Conservation (phyloP, 768 basidiomycete species). For the Rhodosporidiobolus odoratus region DNA sequence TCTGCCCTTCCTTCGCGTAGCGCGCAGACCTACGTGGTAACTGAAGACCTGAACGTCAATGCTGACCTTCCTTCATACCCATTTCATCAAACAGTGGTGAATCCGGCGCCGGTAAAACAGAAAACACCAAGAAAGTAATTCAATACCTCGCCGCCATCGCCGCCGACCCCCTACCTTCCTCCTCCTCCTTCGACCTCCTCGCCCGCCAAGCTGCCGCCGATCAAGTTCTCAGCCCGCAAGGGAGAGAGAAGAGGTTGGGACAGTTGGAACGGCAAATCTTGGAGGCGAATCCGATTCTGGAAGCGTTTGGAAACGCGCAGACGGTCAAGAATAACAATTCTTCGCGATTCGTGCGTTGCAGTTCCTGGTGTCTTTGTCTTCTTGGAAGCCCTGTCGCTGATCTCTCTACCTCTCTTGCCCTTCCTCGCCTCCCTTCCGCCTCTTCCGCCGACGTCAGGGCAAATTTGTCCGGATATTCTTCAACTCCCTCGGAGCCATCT, state of each 20-base stretch:
- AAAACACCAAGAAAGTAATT: conserved; percentile 96
- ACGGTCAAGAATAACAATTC: conserved; percentile 98
- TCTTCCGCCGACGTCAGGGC: conserved; percentile 49
- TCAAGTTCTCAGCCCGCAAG: background rate
- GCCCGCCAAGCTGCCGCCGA: conserved; percentile 49
- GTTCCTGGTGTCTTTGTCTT: background rate
- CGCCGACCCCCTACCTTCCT: conserved; percentile 58
- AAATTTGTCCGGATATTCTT: conserved; percentile 97
- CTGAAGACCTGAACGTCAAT: no score
- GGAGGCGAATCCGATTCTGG: conserved; percentile 93
- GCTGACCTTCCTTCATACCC: background rate
- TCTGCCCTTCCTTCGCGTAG: no score
- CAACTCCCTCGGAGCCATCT: conserved; percentile 84
- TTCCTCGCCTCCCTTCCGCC: background rate
- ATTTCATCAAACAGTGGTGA: conserved; percentile 65
- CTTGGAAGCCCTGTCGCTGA: background rate
- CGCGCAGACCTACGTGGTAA: no score
- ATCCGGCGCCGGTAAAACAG: conserved; percentile 98
- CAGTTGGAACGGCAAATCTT: conserved; percentile 91
- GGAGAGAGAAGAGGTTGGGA: conserved; percentile 53
- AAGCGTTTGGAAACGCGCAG: conserved; percentile 97
- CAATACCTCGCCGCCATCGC: conserved; percentile 98
- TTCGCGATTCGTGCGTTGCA: conserved; percentile 64
- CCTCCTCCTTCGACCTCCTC: conserved; percentile 51
- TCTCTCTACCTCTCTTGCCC: background rate